Evolutionary conservation across 441 rosid genomes (phyloP).

Genomic region (Jatropha podagrica): DNA sequence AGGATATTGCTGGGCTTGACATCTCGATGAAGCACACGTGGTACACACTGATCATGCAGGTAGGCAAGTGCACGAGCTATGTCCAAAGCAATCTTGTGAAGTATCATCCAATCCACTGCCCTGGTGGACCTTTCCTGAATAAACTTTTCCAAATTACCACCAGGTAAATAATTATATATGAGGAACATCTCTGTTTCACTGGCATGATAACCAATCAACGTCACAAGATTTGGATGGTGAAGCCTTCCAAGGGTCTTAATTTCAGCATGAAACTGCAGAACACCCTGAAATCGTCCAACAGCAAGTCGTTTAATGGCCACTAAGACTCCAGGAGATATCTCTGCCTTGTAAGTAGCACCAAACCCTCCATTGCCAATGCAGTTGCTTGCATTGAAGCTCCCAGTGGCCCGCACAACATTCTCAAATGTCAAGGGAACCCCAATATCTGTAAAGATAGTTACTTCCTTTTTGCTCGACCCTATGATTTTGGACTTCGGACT

Average conservation of each 20-base stretch:
- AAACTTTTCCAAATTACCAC: conserved; percentile 80
- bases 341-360: conserved; percentile 79
- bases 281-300: conserved; percentile 80
- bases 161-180: conserved; percentile 75
- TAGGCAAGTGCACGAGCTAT: conserved; percentile 81
- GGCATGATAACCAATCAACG: conserved; percentile 79
- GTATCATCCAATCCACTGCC: conserved; percentile 58
- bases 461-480: conserved; percentile 55
- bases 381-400: conserved; percentile 71
- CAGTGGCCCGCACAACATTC: conserved; percentile 70
- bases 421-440: conserved; percentile 66
- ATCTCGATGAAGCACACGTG: conserved; percentile 86
- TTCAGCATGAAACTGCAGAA: conserved; percentile 82
- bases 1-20: conserved; percentile 92
- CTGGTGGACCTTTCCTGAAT: conserved; percentile 74
- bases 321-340: conserved; percentile 56
- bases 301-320: conserved; percentile 82
- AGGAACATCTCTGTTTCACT: conserved; percentile 86
- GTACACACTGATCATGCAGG: conserved; percentile 77
- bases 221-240: conserved; percentile 72
- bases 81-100: conserved; percentile 82
- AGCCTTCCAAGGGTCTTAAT: conserved; percentile 72
- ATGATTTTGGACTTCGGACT: conserved; percentile 47
- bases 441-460: conserved; percentile 59
- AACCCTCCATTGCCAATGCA: conserved; percentile 90